These are phyloP conservation scores for Chaetomiaceae sp. DNA, from an alignment of 2,329 filamentous ascomycete genomes.

Conservation along the genomic window DNA sequence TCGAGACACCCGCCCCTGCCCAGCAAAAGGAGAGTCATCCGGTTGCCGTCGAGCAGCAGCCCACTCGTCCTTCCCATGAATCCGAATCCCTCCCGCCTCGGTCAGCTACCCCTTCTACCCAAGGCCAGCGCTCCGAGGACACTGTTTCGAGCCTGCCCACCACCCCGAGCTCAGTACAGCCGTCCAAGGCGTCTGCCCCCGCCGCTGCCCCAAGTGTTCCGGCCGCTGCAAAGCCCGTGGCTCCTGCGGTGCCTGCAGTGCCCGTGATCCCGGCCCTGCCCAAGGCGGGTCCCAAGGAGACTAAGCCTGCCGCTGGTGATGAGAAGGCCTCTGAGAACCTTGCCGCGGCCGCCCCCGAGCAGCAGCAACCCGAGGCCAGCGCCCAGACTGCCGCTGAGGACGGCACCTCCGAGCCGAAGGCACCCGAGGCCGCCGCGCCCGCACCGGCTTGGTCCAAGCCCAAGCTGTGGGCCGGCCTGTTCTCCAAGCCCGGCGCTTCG, in stretches of 20 bases:
- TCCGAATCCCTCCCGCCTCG: conserved; percentile 20
- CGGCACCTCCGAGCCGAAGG: conserved; percentile 22
- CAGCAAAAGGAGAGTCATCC: background rate
- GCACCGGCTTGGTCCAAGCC: conserved; percentile 33
- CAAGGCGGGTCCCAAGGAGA: conserved; percentile 34
- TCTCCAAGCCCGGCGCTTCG: conserved; percentile 28
- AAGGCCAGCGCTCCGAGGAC: conserved; percentile 31
- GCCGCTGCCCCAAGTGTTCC: conserved; percentile 26
- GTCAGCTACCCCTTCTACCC: conserved; percentile 31
- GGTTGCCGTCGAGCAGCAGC: conserved; percentile 8
- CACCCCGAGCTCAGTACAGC: conserved; percentile 32
- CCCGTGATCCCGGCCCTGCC: conserved; percentile 46
- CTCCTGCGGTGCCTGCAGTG: conserved; percentile 40
- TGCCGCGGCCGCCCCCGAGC: conserved; percentile 15
- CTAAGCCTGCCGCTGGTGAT: conserved; percentile 22
- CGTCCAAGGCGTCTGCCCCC: conserved; percentile 25
- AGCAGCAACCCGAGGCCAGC: background rate
- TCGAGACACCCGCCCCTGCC: conserved; percentile 19
- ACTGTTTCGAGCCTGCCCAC: conserved; percentile 33
- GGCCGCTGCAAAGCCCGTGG: conserved; percentile 28
- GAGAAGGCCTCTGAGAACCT: conserved; percentile 24
- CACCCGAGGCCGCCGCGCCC: conserved; percentile 26
- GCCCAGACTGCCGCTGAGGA: conserved; percentile 4
- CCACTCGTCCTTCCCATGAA: conserved; percentile 19
- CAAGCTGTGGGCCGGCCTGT: conserved; percentile 37